A percentile compares a stretch with the other conserved stretches of the same genome.
phyloP scores from a whole-genome alignment of 1,139 yeast genomes.

The Scheffersomyces quercinus region DNA sequence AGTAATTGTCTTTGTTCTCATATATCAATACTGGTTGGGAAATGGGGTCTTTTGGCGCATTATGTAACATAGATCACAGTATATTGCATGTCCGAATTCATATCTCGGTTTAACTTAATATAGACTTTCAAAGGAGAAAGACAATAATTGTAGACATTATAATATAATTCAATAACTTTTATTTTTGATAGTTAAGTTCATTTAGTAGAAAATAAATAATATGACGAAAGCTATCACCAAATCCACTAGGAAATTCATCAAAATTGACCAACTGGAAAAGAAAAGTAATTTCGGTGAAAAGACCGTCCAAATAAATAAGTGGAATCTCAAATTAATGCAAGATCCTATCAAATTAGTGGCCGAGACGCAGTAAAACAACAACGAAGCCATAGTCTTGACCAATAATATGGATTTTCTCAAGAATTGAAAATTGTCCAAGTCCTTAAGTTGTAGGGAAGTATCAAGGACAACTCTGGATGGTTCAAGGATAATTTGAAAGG shows the following conservation, averaged over 20 bases:
- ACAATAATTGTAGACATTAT: neutral
- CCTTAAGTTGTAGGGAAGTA: constrained; percentile 13
- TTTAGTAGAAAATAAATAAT: constrained; percentile 4
- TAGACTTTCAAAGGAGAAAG: too few relatives aligned
- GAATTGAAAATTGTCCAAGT: constrained; percentile 14
- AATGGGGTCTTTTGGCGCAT: too few relatives aligned
- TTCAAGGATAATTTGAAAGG: constrained; percentile 47
- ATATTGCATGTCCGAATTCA: too few relatives aligned
- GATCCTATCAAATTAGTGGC: constrained; percentile 65
- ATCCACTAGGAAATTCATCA: constrained; percentile 51
- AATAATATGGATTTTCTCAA: constrained; percentile 35
- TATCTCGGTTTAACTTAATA: too few relatives aligned
- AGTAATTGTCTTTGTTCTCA: constrained; percentile 37
- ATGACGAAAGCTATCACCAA: constrained; percentile 19
- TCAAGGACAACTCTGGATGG: constrained; percentile 9
- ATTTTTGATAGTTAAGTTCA: neutral
- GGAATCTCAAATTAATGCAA: constrained; percentile 76
- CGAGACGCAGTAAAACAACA: constrained; percentile 58
- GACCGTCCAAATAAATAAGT: constrained; percentile 95
- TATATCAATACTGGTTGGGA: neutral
- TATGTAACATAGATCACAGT: too few relatives aligned
- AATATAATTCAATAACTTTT: neutral
- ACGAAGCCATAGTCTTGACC: constrained; percentile 35
- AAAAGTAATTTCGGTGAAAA: constrained; percentile 90
- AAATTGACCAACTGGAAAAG: constrained; percentile 72